Percentiles rank a stretch among this genome's conserved stretches.
phyloP scores from a whole-genome alignment of 768 basidiomycete species.

The Tricholoma sp. region DNA sequence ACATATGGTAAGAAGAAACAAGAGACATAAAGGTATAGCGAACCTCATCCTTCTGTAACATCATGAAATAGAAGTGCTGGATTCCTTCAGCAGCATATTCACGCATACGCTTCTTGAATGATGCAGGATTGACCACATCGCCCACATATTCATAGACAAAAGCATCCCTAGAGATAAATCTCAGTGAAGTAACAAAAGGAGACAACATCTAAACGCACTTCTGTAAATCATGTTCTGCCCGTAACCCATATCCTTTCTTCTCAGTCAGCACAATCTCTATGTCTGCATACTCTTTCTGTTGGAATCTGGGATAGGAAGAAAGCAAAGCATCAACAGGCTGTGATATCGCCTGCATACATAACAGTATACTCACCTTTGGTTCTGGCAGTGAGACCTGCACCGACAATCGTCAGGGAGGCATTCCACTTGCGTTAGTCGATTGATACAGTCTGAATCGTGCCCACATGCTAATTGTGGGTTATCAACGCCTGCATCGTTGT shows the following conservation, averaged over 20 bases:
- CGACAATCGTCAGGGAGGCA: conserved; percentile 89
- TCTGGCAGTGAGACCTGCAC: conserved; percentile 76
- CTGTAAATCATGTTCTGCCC: conserved; percentile 62
- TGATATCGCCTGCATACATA: conserved; percentile 1
- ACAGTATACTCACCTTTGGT: conserved; percentile 70
- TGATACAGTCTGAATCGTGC: conserved; percentile 89
- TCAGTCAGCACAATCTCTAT: conserved; percentile 92
- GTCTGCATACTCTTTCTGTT: conserved; percentile 75
- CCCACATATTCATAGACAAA: conserved; percentile 99
- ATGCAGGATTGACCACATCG: conserved; percentile 83
- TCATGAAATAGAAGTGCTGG: conserved; percentile 99
- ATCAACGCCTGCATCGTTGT: conserved; percentile 45
- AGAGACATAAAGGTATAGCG: conserved; percentile 16
- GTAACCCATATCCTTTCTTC: conserved; percentile 92
- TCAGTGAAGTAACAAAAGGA: background rate
- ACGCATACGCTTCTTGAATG: conserved; percentile 91
- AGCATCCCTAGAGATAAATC: conserved; percentile 52
- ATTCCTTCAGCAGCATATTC: conserved; percentile 92
- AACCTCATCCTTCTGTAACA: conserved; percentile 97
- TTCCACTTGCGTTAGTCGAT: conserved; percentile 94
- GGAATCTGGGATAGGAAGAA: conserved; percentile 56
- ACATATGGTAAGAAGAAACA: background rate
- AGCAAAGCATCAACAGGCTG: conserved; percentile 6
- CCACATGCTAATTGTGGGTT: conserved; percentile 72
- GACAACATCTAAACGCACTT: conserved; percentile 42